Evolutionary conservation across 129 eudicot species (phyloP).

Genomic region (Rutidosis leptorrhynchoides): DNA sequence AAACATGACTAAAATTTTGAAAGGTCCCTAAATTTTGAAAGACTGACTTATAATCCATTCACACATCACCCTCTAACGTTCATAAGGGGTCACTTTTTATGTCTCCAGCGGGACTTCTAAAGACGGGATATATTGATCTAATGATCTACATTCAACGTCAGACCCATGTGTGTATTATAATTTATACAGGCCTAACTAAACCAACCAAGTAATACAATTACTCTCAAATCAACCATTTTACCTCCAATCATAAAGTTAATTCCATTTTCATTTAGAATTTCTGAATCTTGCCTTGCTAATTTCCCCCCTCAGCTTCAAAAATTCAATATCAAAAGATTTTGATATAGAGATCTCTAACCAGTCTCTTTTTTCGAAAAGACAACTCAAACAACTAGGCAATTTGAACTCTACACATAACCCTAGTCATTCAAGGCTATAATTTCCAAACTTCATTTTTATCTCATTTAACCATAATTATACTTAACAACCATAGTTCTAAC

Average conservation of each 20-base stretch:
- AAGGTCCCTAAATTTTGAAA: too few relatives aligned
- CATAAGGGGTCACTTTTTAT: too few relatives aligned
- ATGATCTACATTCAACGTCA: not conserved
- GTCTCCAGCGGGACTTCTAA: too few relatives aligned
- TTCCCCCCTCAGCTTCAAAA: not conserved
- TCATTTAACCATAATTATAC: not conserved
- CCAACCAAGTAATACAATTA: not conserved
- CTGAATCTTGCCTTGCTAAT: not conserved
- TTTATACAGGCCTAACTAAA: not conserved
- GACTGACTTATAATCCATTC: too few relatives aligned
- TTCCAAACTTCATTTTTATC: not conserved
- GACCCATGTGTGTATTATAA: not conserved
- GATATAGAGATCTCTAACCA: too few relatives aligned
- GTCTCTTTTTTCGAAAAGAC: too few relatives aligned
- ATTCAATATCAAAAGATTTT: too few relatives aligned
- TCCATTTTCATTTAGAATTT: not conserved
- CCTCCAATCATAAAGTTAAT: not conserved
- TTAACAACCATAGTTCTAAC: not conserved
- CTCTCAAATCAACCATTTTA: too few relatives aligned
- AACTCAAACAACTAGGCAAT: too few relatives aligned
- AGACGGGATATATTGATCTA: too few relatives aligned
- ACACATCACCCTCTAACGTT: too few relatives aligned
- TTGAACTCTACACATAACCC: not conserved
- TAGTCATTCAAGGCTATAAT: not conserved
- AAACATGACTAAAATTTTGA: too few relatives aligned